Evolutionary conservation across 768 basidiomycete genomes (phyloP), one percentile per base, ranked within the genome.

Genomic region (Suillus weaverae): DNA sequence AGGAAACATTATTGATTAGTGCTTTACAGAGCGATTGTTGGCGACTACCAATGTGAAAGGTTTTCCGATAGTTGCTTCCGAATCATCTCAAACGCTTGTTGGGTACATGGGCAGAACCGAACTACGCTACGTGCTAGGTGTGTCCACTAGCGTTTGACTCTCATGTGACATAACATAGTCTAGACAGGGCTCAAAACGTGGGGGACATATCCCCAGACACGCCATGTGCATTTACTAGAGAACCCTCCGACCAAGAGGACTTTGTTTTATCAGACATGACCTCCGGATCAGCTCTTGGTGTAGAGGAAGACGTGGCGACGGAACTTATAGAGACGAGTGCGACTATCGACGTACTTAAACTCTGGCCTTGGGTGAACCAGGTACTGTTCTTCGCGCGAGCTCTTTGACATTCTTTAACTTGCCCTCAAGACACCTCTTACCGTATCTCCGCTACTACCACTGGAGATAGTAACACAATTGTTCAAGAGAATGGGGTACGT

Each of bases 401-500:
- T 63, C 13, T 54, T 67, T 35, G 18, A 48, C 14, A 26, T 26
- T 30, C 14, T 8, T 30, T 62, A 57, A 65, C 38, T 7, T 54
- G 33, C 35, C 43, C 59, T 60, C 56, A 43, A 99, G 97, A 97
- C 95, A 0, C 95, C 97, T 1, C 84, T 99, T 71, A 95, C 93
- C 0, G 95, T 97, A 13, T 90, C 95, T 7, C 90, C 95, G 1
- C 92, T 93, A 67, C 84, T 97, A 46, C 95, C 95, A 0, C 81
- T 99, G 50, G 97, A 99, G 76, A 95, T 98, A 62, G 94, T 96
- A 9, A 94, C 97, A 91, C 95, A 99, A 73, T 79, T 99, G 33
- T 99, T 99, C 83, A 94, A 97, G 74, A 86, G 94, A 54, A 93
- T 99, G 91, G 97, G 97, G 97, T 97, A 72, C 70, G 94, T 83